Evolutionary conservation across 305 asterid species (phyloP), one percentile per base, ranked within the genome.

Genomic region (Fraxinus angustifolia): DNA sequence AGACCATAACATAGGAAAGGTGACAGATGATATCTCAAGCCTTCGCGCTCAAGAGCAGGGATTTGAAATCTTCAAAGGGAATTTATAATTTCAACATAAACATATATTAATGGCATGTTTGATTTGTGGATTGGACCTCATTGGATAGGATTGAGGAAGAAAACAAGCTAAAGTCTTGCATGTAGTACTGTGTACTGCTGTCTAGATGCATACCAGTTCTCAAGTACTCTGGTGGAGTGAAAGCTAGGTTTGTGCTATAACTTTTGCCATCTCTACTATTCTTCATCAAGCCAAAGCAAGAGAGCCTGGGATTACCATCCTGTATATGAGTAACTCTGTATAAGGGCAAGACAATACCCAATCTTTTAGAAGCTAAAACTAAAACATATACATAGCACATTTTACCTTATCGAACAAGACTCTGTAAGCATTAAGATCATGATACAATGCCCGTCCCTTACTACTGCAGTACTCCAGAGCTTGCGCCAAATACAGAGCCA

Each of bases 211-310:
- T 87, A 92, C 98, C 98, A 76, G 97, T 93, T 84, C 94, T 90
- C 85, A 93, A 86, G 87, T 93, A 93, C 83, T 93, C 98, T 0
- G 98, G 98, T 10, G 98, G 98, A 83, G 98, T 92, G 88, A 93
- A 93, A 31, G 98, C 98, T 82, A 92, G 86, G 90, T 93, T 93
- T 56, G 98, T 93, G 75, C 97, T 93, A 83, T 93, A 93, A 86
- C 97, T 93, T 84, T 93, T 92, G 31, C 97, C 98, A 50, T 93
- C 98, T 86, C 96, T 86, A 60, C 98, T 93, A 56, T 93, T 93
- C 90, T 92, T 93, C 98, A 93, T 93, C 77, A 93, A 81, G 82
- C 98, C 98, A 71, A 93, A 93, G 91, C 97, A 91, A 67, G 98
- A 93, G 58, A 93, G 93, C 87, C 98, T 92, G 17, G 98, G 97